Conservation (phyloP, 1,284 basidiomycete species). For the Cutaneotrichosporon sp. region DNA sequence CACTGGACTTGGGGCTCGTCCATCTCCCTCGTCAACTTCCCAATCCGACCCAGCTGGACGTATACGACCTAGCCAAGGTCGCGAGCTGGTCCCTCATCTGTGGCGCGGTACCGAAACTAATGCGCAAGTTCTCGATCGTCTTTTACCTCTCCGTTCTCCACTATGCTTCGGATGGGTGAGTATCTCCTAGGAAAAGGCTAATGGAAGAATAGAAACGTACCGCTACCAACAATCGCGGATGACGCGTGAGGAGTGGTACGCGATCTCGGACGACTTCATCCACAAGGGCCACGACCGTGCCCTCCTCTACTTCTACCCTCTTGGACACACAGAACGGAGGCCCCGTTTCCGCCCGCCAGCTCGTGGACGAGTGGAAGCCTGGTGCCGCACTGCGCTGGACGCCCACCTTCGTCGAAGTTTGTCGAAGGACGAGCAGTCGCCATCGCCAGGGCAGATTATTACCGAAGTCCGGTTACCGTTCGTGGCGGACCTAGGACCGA, state of each 20-base stretch:
- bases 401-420: not conserved
- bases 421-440: not conserved
- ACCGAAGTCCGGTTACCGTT: not conserved
- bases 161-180: not conserved
- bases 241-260: not conserved
- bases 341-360: not conserved
- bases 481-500: not conserved
- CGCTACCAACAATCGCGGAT: not conserved
- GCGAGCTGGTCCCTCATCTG: not conserved
- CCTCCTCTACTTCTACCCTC: conserved; percentile 1
- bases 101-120: not conserved
- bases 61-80: not conserved
- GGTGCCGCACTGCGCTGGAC: not conserved
- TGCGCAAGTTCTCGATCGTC: not conserved
- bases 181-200: not conserved
- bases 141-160: not conserved
- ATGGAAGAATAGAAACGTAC: not conserved
- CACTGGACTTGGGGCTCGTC: not conserved
- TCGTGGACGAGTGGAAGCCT: not conserved
- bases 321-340: not conserved
- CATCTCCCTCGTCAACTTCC: not conserved
- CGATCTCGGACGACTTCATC: not conserved
- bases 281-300: not conserved
- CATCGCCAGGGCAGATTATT: not conserved
- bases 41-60: not conserved